Base-by-base conservation (phyloP, 495 filamentous ascomycete species). In the Aspergillus coremiiformis region DNA sequence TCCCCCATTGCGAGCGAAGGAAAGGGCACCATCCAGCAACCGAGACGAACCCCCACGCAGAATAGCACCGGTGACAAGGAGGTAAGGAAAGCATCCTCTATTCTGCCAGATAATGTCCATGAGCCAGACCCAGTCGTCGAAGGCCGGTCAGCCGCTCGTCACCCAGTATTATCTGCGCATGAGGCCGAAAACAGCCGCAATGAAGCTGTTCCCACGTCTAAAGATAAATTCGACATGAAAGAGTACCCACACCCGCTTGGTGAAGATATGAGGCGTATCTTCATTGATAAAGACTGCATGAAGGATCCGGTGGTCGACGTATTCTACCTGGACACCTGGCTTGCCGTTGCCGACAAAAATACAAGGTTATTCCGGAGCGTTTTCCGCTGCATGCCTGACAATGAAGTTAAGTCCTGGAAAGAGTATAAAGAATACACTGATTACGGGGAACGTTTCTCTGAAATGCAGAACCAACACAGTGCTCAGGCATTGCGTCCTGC, bases 341-440 rank as follows among this genome's bases (percentile, higher is more conserved):
- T 83, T 54, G 71, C 80, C n/a, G 82, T 90, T 39, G 93, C 93
- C 6, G 84, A 87, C 44, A 96, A 96, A 68, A 98, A 98, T 65
- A 96, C 93, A 5, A 86, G 88, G 53, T 78, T 98, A 27, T 98
- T 84, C 71, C 84, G 94, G 21, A 82, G 85, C 49, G 94, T 98
- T 11, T 98, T 98, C 74, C 84, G 94, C 42, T 95, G 90, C 67
- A 92, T 92, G 87, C 93, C 93, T 1, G 93, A 98, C 62, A 95
- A 81, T 49, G 89, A 96, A 59, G 94, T 94, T 55, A 86, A 84
- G 55, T 88, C 82, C 45, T 98, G 94, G 94, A 85, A 86, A 57
- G 88, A 94, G 56, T 98, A 97, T 72, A 90, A 89, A 60, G 86
- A 95, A 51, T 96, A 85, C 62, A 72, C 81, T 43, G 79, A 84